Evolutionary conservation across 129 eudicot species (phyloP).

Genomic region (carrot (Daucus carota)): DNA sequence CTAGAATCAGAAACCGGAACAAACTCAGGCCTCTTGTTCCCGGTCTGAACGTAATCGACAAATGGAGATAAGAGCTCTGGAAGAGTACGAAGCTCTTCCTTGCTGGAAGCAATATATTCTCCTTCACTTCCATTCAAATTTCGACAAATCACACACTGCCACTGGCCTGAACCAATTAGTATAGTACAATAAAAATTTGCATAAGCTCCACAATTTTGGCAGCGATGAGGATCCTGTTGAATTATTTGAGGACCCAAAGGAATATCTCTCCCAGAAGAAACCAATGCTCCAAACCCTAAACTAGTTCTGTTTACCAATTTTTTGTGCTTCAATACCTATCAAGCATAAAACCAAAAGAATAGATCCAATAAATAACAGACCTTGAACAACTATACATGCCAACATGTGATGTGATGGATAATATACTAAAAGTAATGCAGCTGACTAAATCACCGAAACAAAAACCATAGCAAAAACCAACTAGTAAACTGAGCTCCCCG

Average conservation of each 20-base stretch:
- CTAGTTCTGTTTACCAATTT: conserved; percentile 67
- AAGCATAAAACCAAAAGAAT: not conserved
- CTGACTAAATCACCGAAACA: not conserved
- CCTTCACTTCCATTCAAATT: conserved; percentile 88
- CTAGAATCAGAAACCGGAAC: conserved; percentile 86
- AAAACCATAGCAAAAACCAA: not conserved
- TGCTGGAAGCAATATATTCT: conserved; percentile 70
- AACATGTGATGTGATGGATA: not conserved
- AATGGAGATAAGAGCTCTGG: conserved; percentile 68
- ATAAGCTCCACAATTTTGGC: conserved; percentile 86
- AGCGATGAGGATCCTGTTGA: conserved; percentile 86
- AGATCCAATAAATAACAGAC: not conserved
- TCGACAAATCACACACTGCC: conserved; percentile 92
- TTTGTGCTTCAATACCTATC: conserved; percentile 70
- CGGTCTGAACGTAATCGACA: conserved; percentile 76
- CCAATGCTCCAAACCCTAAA: conserved; percentile 84
- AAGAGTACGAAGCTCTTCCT: conserved; percentile 72
- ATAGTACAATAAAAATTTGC: conserved; percentile 79
- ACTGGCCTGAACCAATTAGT: conserved; percentile 85
- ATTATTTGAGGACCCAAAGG: conserved; percentile 79
- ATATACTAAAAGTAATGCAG: not conserved
- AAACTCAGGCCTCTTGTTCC: conserved; percentile 63
- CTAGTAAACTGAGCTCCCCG: not conserved
- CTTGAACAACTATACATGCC: not conserved
- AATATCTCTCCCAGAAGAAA: conserved; percentile 71